Conservation (phyloP, 176 grass and related monocot genomes). For the Aegilops bicornis region DNA sequence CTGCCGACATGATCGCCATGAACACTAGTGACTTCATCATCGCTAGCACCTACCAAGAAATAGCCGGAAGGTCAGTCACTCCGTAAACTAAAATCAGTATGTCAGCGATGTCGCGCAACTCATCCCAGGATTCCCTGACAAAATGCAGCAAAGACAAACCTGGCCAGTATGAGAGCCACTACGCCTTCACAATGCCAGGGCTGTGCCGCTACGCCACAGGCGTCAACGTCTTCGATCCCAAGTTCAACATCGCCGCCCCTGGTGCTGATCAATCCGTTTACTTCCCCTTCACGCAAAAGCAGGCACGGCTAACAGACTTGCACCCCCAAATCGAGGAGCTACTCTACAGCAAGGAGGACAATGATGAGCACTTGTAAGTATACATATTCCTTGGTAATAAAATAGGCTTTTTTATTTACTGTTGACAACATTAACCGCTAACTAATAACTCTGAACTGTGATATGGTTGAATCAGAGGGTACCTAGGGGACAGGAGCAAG, state of each 20-base stretch:
- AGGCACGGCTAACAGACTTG: slow-evolving; percentile 60
- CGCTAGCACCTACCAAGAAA: slow-evolving; percentile 95
- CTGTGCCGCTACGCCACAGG: slow-evolving; percentile 80
- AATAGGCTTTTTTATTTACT: background rate
- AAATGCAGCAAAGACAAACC: slow-evolving; percentile 83
- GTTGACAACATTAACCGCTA: background rate
- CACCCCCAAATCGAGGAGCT: slow-evolving; percentile 80
- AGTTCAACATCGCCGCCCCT: slow-evolving; percentile 97
- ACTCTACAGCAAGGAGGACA: slow-evolving; percentile 75
- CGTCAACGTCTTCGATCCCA: slow-evolving; percentile 89
- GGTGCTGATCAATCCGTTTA: slow-evolving; percentile 89
- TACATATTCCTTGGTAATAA: background rate
- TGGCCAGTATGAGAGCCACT: slow-evolving; percentile 89
- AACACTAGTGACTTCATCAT: slow-evolving; percentile 97
- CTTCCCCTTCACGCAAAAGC: slow-evolving; percentile 89
- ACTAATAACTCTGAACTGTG: slow-evolving; percentile 13
- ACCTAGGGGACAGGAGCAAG: slow-evolving; percentile 63
- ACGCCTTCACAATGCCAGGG: slow-evolving; percentile 86
- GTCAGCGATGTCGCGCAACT: background rate
- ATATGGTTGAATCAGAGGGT: slow-evolving; percentile 56
- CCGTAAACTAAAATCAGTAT: background rate
- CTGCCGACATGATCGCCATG: slow-evolving; percentile 95
- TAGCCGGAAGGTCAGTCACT: slow-evolving; percentile 70
- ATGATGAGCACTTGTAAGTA: slow-evolving; percentile 71
- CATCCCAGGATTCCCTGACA: slow-evolving; percentile 12